Base-by-base conservation (phyloP, 2,329 filamentous ascomycete species). In the Fusarium napiforme region DNA sequence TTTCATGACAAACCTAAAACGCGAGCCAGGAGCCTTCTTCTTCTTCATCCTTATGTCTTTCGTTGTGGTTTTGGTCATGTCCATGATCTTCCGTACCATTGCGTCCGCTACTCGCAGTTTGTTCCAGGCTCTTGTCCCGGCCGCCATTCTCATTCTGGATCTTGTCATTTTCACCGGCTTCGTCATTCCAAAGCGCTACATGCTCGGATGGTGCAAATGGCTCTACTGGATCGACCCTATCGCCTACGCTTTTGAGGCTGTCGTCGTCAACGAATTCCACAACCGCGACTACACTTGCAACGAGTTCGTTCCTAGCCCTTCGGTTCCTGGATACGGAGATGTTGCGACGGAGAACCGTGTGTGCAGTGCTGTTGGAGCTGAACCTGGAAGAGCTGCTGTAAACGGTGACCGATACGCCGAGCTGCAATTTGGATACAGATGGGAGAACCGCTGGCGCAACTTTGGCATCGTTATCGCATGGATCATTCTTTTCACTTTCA, bases 221-320 rank as follows among this genome's bases (percentile, higher is more conserved):
- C 89, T 97, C 70, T 93, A 92, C 79, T 96, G 93, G 79, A 84
- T 96, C 43, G 91, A 97, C 69, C 93, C 93, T 5, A 87, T 97
- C 16, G 90, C 89, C 3, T 97, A 97, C 73, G 90, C 90, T 0
- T 97, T 97, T 78, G 94, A 97, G 80, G 85, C 90, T 0, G 86
- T 97, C 32, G 92, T 96, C 87, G 88, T 93, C 72, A 97, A 97
- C 81, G 95, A 97, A 81, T 97, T 97, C 79, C 83, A 90, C 75
- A 83, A 85, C 67, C 89, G 91, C 21, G 71, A 89, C 0, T 96
- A 92, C 79, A 52, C 60, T 1, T 90, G 89, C 78, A 82, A 80
- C 26, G 67, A 79, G 36, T 87, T 81, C 56, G 83, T 89, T 4
- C 88, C 88, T 1, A 57, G 16, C 63, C 50, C 57, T 16, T 2